Conservation (phyloP, 495 filamentous ascomycete species). For the Chaetomium cochliodes region DNA sequence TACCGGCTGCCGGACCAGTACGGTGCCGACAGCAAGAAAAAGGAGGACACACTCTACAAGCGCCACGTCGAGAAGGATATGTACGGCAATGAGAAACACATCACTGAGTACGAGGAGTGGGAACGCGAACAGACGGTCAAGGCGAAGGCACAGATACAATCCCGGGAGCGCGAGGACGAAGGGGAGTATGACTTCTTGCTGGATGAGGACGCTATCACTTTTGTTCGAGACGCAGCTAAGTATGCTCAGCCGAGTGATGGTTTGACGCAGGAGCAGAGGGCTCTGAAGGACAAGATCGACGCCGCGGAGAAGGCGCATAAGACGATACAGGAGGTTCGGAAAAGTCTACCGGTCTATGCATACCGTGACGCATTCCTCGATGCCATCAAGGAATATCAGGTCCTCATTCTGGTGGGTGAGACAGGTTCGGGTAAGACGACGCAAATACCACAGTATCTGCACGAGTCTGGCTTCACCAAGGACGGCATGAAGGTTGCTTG, state of each 20-base stretch:
- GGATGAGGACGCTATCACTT: constrained; percentile 86
- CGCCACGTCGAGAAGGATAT: constrained; percentile 89
- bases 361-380: constrained; percentile 72
- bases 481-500: constrained; percentile 69
- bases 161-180: constrained; percentile 70
- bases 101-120: constrained; percentile 97
- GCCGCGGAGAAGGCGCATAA: constrained; percentile 81
- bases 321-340: constrained; percentile 87
- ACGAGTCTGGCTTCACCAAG: constrained; percentile 87
- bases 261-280: constrained; percentile 73
- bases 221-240: constrained; percentile 73
- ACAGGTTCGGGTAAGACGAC: constrained; percentile 90
- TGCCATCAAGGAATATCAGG: constrained; percentile 70
- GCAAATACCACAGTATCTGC: constrained; percentile 83
- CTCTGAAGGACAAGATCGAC: constrained; percentile 74
- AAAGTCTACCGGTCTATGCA: constrained; percentile 84
- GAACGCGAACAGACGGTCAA: constrained; percentile 87
- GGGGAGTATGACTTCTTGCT: constrained; percentile 94
- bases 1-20: constrained; percentile 95
- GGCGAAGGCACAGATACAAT: constrained; percentile 81
- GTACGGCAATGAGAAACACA: constrained; percentile 79
- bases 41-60: constrained; percentile 85
- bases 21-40: constrained; percentile 85
- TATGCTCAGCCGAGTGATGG: constrained; percentile 50
- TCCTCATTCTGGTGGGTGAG: constrained; percentile 83